A percentile compares a stretch with the other conserved stretches of the same genome.
These are phyloP conservation scores for Pterulicium gracile DNA, from an alignment of 1,284 basidiomycete genomes.

Conservation along the genomic window DNA sequence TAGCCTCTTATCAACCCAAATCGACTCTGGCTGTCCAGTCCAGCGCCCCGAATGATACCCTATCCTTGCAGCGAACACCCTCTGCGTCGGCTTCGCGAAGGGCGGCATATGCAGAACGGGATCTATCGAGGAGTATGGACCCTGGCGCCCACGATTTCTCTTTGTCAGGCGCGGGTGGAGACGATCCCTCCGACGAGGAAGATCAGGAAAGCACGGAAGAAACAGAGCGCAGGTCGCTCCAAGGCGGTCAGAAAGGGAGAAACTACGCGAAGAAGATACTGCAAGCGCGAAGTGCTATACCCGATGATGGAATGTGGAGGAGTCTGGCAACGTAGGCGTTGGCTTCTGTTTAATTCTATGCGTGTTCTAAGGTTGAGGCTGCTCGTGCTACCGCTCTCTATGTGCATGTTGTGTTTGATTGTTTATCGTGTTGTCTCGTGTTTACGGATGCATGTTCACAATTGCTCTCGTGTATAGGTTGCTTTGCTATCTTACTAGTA, in stretches of 20 bases:
- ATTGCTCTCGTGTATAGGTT: too few species aligned
- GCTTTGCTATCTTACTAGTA: too few species aligned
- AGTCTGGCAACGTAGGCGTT: conserved; percentile 54
- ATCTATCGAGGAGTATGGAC: conserved; percentile 49
- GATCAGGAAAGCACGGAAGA: conserved; percentile 16
- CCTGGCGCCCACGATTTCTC: conserved; percentile 58
- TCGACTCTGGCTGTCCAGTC: conserved; percentile 28
- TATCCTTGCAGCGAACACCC: neutral
- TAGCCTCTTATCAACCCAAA: conserved; percentile 47
- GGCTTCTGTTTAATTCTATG: too few species aligned
- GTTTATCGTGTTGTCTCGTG: too few species aligned
- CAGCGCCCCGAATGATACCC: conserved; percentile 12
- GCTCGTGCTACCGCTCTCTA: too few species aligned
- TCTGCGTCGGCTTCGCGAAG: conserved; percentile 29
- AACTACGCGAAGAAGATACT: conserved; percentile 56
- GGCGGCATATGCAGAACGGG: conserved; percentile 56
- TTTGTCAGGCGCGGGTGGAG: conserved; percentile 29
- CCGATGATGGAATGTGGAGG: conserved; percentile 66
- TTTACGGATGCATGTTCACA: too few species aligned
- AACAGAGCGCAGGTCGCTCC: conserved; percentile 11
- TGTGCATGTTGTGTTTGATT: too few species aligned
- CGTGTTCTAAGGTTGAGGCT: too few species aligned
- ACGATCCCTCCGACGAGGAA: conserved; percentile 28
- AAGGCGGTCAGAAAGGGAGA: conserved; percentile 35
- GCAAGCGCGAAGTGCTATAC: conserved; percentile 46